Evolutionary conservation across 108 stramenopile species (phyloP).

Genomic region (Cylindrotheca closterium): DNA sequence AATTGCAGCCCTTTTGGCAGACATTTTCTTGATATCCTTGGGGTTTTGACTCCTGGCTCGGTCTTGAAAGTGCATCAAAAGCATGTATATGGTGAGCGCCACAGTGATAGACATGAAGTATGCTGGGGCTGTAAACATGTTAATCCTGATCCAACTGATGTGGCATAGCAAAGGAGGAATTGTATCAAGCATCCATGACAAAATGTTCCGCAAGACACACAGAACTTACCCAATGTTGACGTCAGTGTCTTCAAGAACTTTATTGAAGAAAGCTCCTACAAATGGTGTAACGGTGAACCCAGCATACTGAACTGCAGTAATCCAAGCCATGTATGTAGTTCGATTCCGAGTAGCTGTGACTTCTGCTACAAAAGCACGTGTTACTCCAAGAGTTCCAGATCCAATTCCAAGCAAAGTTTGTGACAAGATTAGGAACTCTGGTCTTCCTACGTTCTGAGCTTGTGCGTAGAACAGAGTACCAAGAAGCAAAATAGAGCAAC

Average conservation of each 20-base stretch:
- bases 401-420: conserved; percentile 92
- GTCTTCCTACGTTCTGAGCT: conserved; percentile 58
- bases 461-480: conserved; percentile 84
- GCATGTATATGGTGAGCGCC: conserved; percentile 43
- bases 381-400: conserved; percentile 91
- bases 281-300: conserved; percentile 93
- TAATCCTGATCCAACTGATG: conserved; percentile 49
- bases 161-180: conserved; percentile 4
- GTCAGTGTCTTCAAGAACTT: conserved; percentile 35
- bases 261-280: conserved; percentile 82
- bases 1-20: conserved; percentile 36
- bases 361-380: conserved; percentile 93
- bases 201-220: background rate
- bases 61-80: conserved; percentile 67
- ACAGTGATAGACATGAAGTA: conserved; percentile 68
- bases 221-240: conserved; percentile 45
- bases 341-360: conserved; percentile 81
- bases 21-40: conserved; percentile 53
- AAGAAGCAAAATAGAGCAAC: conserved; percentile 56
- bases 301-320: conserved; percentile 94
- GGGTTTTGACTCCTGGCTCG: conserved; percentile 43
- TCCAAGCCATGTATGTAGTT: conserved; percentile 89
- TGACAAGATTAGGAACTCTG: conserved; percentile 66
- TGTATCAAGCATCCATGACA: background rate
- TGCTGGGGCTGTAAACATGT: conserved; percentile 86